Evolutionary conservation across 352 stramenopile species (phyloP), one percentile per base, ranked within the genome.

Genomic region (Globisporangium recalcitrans): DNA sequence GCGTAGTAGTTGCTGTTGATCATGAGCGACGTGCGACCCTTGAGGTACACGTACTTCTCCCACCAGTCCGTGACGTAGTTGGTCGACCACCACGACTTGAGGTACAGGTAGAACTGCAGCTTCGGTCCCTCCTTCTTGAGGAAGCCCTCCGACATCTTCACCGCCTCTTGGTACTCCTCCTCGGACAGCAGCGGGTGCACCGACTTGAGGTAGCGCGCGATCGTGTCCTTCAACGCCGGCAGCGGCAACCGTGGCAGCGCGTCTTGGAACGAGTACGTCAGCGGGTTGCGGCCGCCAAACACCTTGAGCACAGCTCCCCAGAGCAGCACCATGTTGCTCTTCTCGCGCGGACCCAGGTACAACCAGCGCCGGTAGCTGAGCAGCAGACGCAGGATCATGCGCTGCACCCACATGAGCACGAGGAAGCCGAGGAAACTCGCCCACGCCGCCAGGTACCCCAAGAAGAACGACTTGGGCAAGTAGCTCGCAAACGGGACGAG

Each of bases 1-100:
- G 84, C 87, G 62, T 97, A 97, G 77, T 97, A 97, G 71, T 97
- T 97, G 72, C 80, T 93, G 73, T 97, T 97, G 70, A 97, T 95
- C 77, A 91, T 91, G 63, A 97, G 75, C 27, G 88, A 93, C 51
- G 78, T 90, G 60, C 90, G 85, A 64, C 85, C 85, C 58, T 90
- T 91, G 27, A 96, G 71, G 70, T 94, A 96, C 57, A 96, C 87
- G 64, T 96, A 96, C 68, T 93, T 88, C 72, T 96, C 87, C 87
- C 87, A 95, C 84, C 85, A 94, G 77, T 95, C 87, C 52, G 83
- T 93, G 19, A 95, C 84, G 71, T 97, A 97, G 72, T 97, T 97
- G 52, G 70, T 77, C 52, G 82, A 85, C 79, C 87, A 93, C 82
- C 82, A 95, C 67, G 82, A 93, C 83, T 96, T 96, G 42, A 96